phyloP scores from a whole-genome alignment of 495 filamentous ascomycete species.

The Pyrenula massariospora region DNA sequence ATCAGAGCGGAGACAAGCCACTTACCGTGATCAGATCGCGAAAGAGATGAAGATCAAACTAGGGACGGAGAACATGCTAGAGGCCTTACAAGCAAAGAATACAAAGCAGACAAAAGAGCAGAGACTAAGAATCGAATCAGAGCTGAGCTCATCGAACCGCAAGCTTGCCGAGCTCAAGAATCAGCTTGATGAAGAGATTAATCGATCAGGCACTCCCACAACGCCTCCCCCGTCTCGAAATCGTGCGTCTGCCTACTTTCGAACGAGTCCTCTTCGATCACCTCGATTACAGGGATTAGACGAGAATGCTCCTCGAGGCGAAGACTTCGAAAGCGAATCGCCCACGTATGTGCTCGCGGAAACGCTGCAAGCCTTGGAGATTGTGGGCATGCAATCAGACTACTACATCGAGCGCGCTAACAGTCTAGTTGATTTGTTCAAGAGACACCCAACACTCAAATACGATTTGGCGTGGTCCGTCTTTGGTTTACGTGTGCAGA shows the following conservation, averaged over 20 bases:
- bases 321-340: conserved; percentile 64
- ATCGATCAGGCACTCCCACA: conserved; percentile 50
- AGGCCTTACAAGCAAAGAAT: conserved; percentile 88
- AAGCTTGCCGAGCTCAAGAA: conserved; percentile 74
- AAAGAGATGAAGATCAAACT: conserved; percentile 96
- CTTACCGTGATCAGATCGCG: conserved; percentile 69
- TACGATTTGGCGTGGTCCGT: conserved; percentile 92
- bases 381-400: conserved; percentile 76
- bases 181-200: conserved; percentile 65
- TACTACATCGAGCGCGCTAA: conserved; percentile 93
- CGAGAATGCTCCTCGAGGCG: conserved; percentile 24
- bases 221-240: conserved; percentile 51
- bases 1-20: conserved; percentile 62
- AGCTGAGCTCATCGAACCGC: conserved; percentile 81
- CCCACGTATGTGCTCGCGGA: conserved; percentile 85
- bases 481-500: conserved; percentile 85
- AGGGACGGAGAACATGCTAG: conserved; percentile 92
- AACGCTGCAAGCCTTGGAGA: conserved; percentile 74
- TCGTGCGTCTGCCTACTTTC: conserved; percentile 59
- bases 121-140: conserved; percentile 72
- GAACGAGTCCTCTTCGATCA: conserved; percentile 51
- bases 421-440: conserved; percentile 83
- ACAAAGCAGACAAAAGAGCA: conserved; percentile 92
- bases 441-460: conserved; percentile 81
- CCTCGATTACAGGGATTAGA: conserved; percentile 40